Evolutionary conservation across 1,284 basidiomycete species (phyloP), one percentile per base, ranked within the genome.

Genomic region (Austroboletus niveus): DNA sequence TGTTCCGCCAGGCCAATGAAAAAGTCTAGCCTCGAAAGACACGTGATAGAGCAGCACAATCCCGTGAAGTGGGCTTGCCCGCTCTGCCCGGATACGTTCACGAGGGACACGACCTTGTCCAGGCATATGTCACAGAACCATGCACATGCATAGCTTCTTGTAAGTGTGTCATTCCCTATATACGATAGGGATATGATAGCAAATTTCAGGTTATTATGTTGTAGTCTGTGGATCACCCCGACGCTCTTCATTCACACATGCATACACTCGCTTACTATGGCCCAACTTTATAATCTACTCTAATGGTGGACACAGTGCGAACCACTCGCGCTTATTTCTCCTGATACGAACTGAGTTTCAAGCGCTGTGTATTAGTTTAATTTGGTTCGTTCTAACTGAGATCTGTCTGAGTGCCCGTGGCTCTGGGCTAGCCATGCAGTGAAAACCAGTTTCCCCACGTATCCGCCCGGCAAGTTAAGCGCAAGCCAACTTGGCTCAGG

Each of bases 381-480:
- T 29, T 11, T 35, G 34, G 34, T 35, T 35, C 14, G 22, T 40
- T 41, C 17, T 22, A 8, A 20, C 36, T 45, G 9, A 8, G 36
- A 40, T 29, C 29, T 29, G 29, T 29, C 29, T 29, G 29, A 29
- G 29, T 29, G 6, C 6, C 29, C 7, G 6, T 29, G 32, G 32
- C 32, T 11, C 47, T 27, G 15, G 12, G 14, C 32, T 17, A 12
- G 41, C 35, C 43, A 50, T 40, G 45, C 54, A 48, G 54, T 49
- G 29, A 24, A 36, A 11, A 14, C 2, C 30, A 2, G 29, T 14
- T 40, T 48, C 49, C 48, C 40, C 43, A 58, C 42, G 39, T 29
- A 15, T 17, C 41, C 38, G 22, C 35, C 56, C 63, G 63, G 56
- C 56, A 42, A 54, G 36, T 35, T 39, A 9, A 30, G 52, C 31